Evolutionary conservation across 176 grass and related monocot species (phyloP).

Genomic region (Poa annua): DNA sequence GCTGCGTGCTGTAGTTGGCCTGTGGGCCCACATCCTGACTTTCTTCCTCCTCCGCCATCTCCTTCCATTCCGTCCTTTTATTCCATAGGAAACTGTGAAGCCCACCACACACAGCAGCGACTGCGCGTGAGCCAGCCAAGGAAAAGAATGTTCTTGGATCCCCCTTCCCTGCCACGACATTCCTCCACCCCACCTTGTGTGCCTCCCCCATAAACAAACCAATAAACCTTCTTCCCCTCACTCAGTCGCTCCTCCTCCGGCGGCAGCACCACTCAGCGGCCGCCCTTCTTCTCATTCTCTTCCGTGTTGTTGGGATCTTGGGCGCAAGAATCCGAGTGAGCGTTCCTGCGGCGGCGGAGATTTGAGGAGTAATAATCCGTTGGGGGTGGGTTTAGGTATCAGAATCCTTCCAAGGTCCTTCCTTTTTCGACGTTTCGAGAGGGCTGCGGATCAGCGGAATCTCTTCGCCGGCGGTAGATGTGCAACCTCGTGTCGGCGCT

Average conservation of each 20-base stretch:
- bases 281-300: not conserved
- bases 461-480: slow-evolving; percentile 23
- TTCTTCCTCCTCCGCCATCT: not conserved
- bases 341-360: not conserved
- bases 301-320: slow-evolving; percentile 14
- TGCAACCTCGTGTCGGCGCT: slow-evolving; percentile 64
- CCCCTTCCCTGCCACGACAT: slow-evolving; percentile 40
- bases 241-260: slow-evolving; percentile 8
- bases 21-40: slow-evolving; percentile 11
- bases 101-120: not conserved
- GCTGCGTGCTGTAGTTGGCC: not conserved
- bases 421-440: not conserved
- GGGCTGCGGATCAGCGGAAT: not conserved
- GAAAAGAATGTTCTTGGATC: slow-evolving; percentile 57
- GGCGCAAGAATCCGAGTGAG: not conserved
- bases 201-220: slow-evolving; percentile 27
- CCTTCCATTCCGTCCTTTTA: slow-evolving; percentile 12
- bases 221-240: not conserved
- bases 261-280: not conserved
- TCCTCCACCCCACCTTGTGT: not conserved
- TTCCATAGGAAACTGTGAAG: slow-evolving; percentile 40
- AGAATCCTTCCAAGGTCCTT: not conserved
- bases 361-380: not conserved
- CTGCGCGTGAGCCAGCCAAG: not conserved
- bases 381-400: not conserved